These are phyloP conservation scores for Zymoseptoria crescenta DNA, from an alignment of 2,329 filamentous ascomycete species.

Conservation along the genomic window DNA sequence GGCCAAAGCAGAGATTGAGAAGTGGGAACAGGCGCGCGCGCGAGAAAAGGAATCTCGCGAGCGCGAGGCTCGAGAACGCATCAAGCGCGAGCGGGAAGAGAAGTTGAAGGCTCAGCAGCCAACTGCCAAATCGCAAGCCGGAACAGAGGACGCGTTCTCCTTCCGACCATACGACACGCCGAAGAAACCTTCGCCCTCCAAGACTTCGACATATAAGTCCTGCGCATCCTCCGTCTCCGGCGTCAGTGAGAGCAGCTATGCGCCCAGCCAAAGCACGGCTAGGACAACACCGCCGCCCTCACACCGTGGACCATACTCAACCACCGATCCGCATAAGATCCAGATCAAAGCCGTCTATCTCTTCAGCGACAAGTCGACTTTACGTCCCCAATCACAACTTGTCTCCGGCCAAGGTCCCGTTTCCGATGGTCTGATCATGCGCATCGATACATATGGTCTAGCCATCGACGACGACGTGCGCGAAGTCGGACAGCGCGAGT, in stretches of 20 bases:
- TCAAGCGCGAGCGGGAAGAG: constrained; percentile 35
- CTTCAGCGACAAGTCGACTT: constrained; percentile 82
- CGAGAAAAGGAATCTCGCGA: constrained; percentile 43
- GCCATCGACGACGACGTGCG: constrained; percentile 97
- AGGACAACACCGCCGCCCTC: constrained; percentile 75
- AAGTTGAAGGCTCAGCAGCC: constrained; percentile 35
- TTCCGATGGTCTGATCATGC: constrained; percentile 84
- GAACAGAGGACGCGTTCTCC: constrained; percentile 51
- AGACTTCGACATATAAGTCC: constrained; percentile 42
- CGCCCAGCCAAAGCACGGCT: constrained; percentile 73
- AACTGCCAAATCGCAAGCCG: constrained; percentile 51
- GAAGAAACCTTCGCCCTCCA: constrained; percentile 6
- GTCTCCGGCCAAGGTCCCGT: constrained; percentile 76
- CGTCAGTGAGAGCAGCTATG: constrained; percentile 79
- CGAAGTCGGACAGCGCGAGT: constrained; percentile 86
- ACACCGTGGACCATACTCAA: constrained; percentile 69
- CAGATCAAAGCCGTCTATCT: constrained; percentile 87
- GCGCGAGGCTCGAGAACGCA: constrained; percentile 40
- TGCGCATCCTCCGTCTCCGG: constrained; percentile 36
- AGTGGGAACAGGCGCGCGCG: constrained; percentile 44
- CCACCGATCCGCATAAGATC: constrained; percentile 90
- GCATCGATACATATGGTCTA: constrained; percentile 85
- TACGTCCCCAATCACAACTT: constrained; percentile 84
- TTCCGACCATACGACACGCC: constrained; percentile 28
- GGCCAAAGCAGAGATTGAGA: constrained; percentile 43